Evolutionary conservation across 2,329 filamentous ascomycete species (phyloP).

Genomic region (Sporothrix inflata): DNA sequence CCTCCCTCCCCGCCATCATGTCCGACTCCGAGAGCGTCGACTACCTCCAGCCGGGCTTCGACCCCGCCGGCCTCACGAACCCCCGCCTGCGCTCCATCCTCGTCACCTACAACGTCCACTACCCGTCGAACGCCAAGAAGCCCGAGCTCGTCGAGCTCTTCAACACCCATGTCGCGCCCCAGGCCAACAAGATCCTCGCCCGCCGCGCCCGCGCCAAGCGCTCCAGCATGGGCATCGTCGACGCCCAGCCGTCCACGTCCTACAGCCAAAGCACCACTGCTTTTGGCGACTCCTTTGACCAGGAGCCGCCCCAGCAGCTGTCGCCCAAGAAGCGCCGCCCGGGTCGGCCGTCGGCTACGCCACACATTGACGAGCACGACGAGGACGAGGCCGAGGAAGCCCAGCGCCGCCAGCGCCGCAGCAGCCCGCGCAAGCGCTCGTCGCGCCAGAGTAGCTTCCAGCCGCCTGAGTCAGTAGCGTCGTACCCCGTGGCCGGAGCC

Average conservation of each 20-base stretch:
- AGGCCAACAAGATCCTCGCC: conserved; percentile 74
- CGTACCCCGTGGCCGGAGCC: conserved; percentile 41
- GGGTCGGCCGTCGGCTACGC: conserved; percentile 28
- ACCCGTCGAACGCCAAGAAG: conserved; percentile 91
- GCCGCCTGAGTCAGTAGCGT: conserved; percentile 36
- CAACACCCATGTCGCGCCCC: conserved; percentile 74
- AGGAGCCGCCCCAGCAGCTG: conserved; percentile 3
- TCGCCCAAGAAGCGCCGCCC: conserved; percentile 17
- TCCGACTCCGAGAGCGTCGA: conserved; percentile 69
- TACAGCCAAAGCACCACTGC: conserved; percentile 57
- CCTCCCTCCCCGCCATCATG: conserved; percentile 48
- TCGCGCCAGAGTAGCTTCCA: conserved; percentile 60
- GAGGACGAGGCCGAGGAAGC: conserved; percentile 51
- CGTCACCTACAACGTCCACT: conserved; percentile 82
- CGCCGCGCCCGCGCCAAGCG: conserved; percentile 79
- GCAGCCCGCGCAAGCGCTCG: conserved; percentile 58
- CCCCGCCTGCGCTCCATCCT: conserved; percentile 89
- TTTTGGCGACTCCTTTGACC: conserved; percentile 59
- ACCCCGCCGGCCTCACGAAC: conserved; percentile 80
- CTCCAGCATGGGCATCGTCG: conserved; percentile 81
- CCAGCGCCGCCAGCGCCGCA: conserved; percentile 41
- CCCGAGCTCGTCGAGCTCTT: conserved; percentile 83
- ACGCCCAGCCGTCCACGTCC: conserved; percentile 59
- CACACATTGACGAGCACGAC: conserved; percentile 53
- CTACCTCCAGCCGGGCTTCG: conserved; percentile 86